phyloP scores from a whole-genome alignment of 371 early-diverging fungal species.

The Mucor circinelloides region DNA sequence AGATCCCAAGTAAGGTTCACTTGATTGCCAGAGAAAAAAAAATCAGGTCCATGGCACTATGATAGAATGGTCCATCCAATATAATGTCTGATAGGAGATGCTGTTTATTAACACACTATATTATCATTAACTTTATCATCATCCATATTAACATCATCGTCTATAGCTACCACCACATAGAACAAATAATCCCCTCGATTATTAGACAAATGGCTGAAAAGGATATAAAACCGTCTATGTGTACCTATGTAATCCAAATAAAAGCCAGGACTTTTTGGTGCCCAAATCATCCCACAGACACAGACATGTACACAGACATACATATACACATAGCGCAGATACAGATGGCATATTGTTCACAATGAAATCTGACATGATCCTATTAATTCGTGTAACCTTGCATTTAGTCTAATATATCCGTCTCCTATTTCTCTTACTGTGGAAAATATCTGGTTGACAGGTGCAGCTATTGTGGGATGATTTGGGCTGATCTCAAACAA shows the following conservation, averaged over 20 bases:
- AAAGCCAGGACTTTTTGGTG: background rate
- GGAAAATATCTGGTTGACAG: constrained; percentile 5
- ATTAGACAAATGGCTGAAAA: background rate
- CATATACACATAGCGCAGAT: background rate
- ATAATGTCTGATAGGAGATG: background rate
- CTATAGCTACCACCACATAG: background rate
- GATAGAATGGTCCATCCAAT: background rate
- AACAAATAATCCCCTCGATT: background rate
- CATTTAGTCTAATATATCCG: constrained; percentile 4
- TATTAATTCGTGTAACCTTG: constrained; percentile 1
- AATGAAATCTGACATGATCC: constrained; percentile 4
- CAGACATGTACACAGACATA: background rate
- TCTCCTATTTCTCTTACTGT: background rate
- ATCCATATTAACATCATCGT: background rate
- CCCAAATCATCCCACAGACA: background rate
- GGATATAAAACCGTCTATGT: background rate
- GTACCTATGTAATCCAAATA: background rate
- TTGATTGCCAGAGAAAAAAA: background rate
- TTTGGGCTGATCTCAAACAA: constrained; percentile 16
- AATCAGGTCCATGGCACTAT: background rate
- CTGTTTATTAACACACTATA: background rate
- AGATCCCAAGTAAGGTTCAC: background rate
- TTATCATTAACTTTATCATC: background rate
- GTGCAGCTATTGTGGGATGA: constrained; percentile 1
- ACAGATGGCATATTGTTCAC: background rate